Percentiles rank a stretch among this genome's conserved stretches.
phyloP scores from a whole-genome alignment of 2,329 filamentous ascomycete species.

The Aspergillus ustus region DNA sequence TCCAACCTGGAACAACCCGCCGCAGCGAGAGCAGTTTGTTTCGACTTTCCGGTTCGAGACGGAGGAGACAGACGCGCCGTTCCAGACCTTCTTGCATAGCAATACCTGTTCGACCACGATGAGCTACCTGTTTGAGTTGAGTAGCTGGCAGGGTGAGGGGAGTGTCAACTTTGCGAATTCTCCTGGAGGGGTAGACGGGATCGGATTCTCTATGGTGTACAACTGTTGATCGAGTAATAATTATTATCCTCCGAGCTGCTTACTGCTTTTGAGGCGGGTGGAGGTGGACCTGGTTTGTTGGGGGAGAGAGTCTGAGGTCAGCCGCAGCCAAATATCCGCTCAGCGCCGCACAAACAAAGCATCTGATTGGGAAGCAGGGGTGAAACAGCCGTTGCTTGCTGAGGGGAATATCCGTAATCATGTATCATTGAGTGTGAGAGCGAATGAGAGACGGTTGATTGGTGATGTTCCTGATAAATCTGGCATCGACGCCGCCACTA shows the following conservation, averaged over 20 bases:
- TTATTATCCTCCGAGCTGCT: not conserved
- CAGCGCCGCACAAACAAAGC: not conserved
- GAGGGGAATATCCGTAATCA: not conserved
- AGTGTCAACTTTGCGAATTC: constrained; percentile 23
- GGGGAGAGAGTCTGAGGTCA: not conserved
- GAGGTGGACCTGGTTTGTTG: too few species aligned
- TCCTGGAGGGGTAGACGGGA: constrained; percentile 1
- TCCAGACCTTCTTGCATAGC: constrained; percentile 15
- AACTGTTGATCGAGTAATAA: constrained; percentile 14
- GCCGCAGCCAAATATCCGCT: not conserved
- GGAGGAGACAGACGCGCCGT: not conserved
- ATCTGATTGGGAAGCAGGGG: not conserved
- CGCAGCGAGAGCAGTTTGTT: constrained; percentile 11
- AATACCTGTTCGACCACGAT: constrained; percentile 19
- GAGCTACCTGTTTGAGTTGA: constrained; percentile 25
- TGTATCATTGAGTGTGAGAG: not conserved
- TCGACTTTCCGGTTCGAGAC: constrained; percentile 20
- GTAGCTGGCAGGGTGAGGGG: constrained; percentile 22
- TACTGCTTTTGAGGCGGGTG: not conserved
- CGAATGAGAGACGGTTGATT: not conserved
- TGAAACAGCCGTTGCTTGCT: not conserved
- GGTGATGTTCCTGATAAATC: not conserved
- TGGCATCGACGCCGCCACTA: not conserved
- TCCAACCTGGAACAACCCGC: constrained; percentile 20
- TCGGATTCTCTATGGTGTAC: constrained; percentile 24